Percentiles rank a stretch among this genome's conserved stretches.
Evolutionary conservation across 805 yeast genomes (phyloP).

Genomic region (Candida ponderosae): DNA sequence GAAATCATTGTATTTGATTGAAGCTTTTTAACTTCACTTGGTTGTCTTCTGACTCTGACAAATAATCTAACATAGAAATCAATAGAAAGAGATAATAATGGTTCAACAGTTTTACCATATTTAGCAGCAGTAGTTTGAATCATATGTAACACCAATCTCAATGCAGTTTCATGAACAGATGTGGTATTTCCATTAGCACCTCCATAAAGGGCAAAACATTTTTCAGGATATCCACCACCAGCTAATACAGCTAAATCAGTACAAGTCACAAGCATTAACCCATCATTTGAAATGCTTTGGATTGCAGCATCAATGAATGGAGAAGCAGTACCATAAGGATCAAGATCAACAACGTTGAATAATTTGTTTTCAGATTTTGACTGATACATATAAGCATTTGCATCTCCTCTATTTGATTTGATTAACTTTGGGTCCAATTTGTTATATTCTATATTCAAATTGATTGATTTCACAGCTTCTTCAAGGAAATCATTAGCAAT

Average conservation of each 20-base stretch:
- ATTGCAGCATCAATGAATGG: slow-evolving; percentile 93
- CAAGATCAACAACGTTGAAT: slow-evolving; percentile 87
- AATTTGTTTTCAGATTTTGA: slow-evolving; percentile 30
- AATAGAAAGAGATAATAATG: slow-evolving; percentile 75
- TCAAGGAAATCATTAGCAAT: slow-evolving; percentile 86
- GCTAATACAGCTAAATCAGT: slow-evolving; percentile 95
- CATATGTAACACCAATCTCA: slow-evolving; percentile 72
- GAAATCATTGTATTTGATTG: slow-evolving; percentile 71
- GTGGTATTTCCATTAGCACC: slow-evolving; percentile 84
- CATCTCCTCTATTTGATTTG: slow-evolving; percentile 74
- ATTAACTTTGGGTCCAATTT: slow-evolving; percentile 37
- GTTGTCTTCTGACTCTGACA: slow-evolving; percentile 68
- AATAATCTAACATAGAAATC: slow-evolving; percentile 90
- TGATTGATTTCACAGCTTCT: slow-evolving; percentile 79
- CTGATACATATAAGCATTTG: slow-evolving; percentile 72
- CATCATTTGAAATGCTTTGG: slow-evolving; percentile 77
- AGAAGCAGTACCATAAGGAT: slow-evolving; percentile 96
- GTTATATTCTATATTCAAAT: slow-evolving; percentile 64
- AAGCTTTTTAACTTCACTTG: slow-evolving; percentile 72
- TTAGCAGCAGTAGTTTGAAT: slow-evolving; percentile 82
- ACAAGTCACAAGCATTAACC: slow-evolving; percentile 83
- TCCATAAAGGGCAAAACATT: slow-evolving; percentile 91
- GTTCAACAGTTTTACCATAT: slow-evolving; percentile 82
- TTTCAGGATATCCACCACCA: slow-evolving; percentile 94
- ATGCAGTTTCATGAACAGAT: slow-evolving; percentile 88